A percentile compares a stretch with the other conserved stretches of the same genome.
Evolutionary conservation across 192 early-diverging fungal species (phyloP).

Genomic region (Podila epicladia): DNA sequence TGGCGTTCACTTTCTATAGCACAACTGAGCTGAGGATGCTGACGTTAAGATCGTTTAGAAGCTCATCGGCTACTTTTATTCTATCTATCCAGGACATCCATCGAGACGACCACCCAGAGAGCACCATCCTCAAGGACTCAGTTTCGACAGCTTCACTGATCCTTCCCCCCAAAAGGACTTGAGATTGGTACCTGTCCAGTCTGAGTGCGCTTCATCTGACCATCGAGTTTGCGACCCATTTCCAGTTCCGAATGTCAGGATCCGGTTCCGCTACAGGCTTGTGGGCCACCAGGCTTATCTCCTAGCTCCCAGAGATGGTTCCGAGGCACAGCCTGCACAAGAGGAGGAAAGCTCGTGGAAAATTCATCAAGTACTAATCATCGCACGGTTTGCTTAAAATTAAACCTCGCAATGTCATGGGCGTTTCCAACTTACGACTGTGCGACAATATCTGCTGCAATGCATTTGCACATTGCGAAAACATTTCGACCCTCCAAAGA

Average conservation of each 20-base stretch:
- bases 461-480: too few species aligned
- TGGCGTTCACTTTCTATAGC: background rate
- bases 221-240: background rate
- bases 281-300: too few species aligned
- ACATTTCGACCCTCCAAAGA: too few species aligned
- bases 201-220: background rate
- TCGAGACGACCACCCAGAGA: background rate
- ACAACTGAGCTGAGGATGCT: background rate
- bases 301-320: too few species aligned
- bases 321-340: too few species aligned
- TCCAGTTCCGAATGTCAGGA: background rate
- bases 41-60: background rate
- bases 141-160: background rate
- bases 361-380: too few species aligned
- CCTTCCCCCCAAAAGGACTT: background rate
- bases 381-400: too few species aligned
- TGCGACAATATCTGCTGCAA: too few species aligned
- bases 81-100: background rate
- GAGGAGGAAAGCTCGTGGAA: too few species aligned
- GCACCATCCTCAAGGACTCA: background rate
- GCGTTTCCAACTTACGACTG: too few species aligned
- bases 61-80: background rate
- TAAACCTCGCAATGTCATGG: too few species aligned
- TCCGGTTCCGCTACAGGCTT: too few species aligned
- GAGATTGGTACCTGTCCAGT: constrained; percentile 5